Percentiles rank a stretch among this genome's conserved stretches.
phyloP scores from a whole-genome alignment of 495 filamentous ascomycete genomes.

The Aspergillus nidulans region DNA sequence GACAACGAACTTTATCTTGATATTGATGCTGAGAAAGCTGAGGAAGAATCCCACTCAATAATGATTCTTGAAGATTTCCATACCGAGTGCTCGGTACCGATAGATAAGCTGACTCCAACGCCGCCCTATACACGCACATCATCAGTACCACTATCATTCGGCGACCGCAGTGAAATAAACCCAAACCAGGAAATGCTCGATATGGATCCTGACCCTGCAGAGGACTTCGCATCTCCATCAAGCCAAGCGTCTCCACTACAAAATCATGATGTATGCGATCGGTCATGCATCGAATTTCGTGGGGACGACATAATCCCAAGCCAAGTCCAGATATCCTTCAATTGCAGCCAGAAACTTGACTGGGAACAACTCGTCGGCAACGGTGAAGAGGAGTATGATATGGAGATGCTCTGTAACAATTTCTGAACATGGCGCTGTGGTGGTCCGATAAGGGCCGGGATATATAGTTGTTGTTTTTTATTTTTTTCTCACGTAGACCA shows the following conservation, averaged over 20 bases:
- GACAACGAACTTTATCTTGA: neutral
- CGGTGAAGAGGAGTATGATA: neutral
- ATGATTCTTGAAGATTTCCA: neutral
- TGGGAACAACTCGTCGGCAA: neutral
- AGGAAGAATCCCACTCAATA: neutral
- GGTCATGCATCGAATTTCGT: neutral
- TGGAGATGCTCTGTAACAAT: neutral
- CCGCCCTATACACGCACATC: neutral
- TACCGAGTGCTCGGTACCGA: neutral
- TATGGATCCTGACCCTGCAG: neutral
- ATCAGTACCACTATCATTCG: neutral
- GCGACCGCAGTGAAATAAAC: neutral
- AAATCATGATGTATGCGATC: neutral
- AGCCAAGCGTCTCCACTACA: neutral
- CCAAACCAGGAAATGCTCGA: neutral
- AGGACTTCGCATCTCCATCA: neutral
- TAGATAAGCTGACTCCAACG: neutral
- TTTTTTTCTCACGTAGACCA: neutral
- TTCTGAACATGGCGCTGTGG: neutral
- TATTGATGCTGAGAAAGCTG: neutral
- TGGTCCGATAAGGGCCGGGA: neutral
- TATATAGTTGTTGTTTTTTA: too few relatives aligned
- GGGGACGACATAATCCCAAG: neutral
- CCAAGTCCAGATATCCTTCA: neutral
- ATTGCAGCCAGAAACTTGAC: neutral